phyloP scores from a whole-genome alignment of 306 rosid species.

The Cucurbita moschata region DNA sequence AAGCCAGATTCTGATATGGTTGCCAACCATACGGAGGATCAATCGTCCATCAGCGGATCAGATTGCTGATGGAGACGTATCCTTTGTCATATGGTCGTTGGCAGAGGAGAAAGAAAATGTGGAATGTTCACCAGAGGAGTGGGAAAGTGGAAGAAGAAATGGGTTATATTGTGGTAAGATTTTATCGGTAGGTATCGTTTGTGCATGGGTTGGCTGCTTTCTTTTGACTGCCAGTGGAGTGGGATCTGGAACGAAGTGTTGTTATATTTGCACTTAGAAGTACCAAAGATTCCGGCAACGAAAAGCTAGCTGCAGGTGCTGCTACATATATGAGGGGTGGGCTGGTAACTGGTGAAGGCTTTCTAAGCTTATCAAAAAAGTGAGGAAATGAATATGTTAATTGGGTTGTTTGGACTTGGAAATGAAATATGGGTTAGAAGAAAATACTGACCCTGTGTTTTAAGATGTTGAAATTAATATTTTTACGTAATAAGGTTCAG shows the following conservation, averaged over 20 bases:
- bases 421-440: not conserved
- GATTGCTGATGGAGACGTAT: constrained; percentile 29
- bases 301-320: not conserved
- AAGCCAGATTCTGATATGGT: constrained; percentile 47
- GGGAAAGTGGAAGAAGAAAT: not conserved
- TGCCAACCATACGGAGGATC: constrained; percentile 57
- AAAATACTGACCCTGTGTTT: constrained; percentile 5
- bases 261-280: not conserved
- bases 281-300: not conserved
- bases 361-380: not conserved
- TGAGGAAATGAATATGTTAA: not conserved
- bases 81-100: not conserved
- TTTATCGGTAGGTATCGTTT: not conserved
- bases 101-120: not conserved
- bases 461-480: constrained; percentile 2
- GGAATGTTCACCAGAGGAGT: not conserved
- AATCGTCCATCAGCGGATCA: constrained; percentile 53
- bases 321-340: not conserved
- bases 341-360: not conserved
- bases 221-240: not conserved
- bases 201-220: constrained; percentile 3
- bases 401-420: not conserved
- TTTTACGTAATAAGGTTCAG: not conserved
- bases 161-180: not conserved
- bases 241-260: not conserved